Evolutionary conservation across 371 early-diverging fungal species (phyloP).

Genomic region (Apophysomyces ossiformis): DNA sequence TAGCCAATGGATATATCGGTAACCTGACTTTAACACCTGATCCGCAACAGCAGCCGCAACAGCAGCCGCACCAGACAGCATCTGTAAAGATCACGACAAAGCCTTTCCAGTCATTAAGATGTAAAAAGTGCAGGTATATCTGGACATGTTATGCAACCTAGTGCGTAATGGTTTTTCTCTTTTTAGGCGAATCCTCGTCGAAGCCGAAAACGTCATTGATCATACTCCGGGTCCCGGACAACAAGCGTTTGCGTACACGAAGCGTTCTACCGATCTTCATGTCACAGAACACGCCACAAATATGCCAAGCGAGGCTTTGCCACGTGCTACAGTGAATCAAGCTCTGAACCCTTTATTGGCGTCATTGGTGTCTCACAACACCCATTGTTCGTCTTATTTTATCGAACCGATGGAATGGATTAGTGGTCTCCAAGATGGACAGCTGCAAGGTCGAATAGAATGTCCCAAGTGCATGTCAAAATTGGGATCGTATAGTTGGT

Average conservation of each 20-base stretch:
- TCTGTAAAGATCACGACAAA: slow-evolving; percentile 21
- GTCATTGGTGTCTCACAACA: slow-evolving; percentile 36
- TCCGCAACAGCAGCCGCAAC: slow-evolving; percentile 47
- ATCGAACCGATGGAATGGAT: slow-evolving; percentile 91
- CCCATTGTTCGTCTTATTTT: slow-evolving; percentile 77
- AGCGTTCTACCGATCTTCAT: slow-evolving; percentile 60
- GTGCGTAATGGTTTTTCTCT: not conserved
- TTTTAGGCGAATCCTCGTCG: slow-evolving; percentile 60
- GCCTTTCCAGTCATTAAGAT: slow-evolving; percentile 39
- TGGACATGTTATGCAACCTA: not conserved
- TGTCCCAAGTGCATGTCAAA: slow-evolving; percentile 88
- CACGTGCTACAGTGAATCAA: slow-evolving; percentile 26
- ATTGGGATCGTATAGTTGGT: slow-evolving; percentile 85
- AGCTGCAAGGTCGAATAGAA: slow-evolving; percentile 74
- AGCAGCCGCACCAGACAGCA: slow-evolving; percentile 11
- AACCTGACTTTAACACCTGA: slow-evolving; percentile 55
- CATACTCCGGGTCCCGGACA: slow-evolving; percentile 80
- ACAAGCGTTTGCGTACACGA: slow-evolving; percentile 70
- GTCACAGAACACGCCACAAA: slow-evolving; percentile 22
- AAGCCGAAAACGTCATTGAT: slow-evolving; percentile 66
- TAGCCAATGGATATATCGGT: slow-evolving; percentile 53
- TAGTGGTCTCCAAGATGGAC: slow-evolving; percentile 58
- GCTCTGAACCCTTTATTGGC: slow-evolving; percentile 52
- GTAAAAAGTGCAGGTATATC: slow-evolving; percentile 52
- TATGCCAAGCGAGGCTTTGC: slow-evolving; percentile 12